phyloP scores from a whole-genome alignment of 345 rosid species.

The Brassica juncea region DNA sequence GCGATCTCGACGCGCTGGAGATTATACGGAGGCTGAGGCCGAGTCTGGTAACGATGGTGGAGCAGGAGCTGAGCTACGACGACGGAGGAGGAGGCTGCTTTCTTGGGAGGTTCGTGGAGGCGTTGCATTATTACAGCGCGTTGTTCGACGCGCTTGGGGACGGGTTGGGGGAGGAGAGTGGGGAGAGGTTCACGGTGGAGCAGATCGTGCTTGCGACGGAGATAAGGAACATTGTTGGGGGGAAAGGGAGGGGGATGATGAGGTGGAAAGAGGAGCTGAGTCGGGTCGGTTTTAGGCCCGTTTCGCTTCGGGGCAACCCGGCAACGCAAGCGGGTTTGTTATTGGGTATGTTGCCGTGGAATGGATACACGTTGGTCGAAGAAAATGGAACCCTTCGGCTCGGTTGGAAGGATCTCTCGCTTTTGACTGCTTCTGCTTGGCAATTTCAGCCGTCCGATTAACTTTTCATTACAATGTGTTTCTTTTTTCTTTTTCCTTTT shows the following conservation, averaged over 20 bases:
- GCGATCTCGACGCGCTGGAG: slow-evolving; percentile 61
- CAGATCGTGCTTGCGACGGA: slow-evolving; percentile 81
- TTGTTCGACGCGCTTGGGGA: slow-evolving; percentile 93
- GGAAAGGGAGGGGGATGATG: slow-evolving; percentile 58
- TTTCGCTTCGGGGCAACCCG: slow-evolving; percentile 86
- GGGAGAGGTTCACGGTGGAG: slow-evolving; percentile 90
- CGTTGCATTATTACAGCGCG: slow-evolving; percentile 94
- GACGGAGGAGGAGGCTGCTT: slow-evolving; percentile 52
- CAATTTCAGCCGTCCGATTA: slow-evolving; percentile 56
- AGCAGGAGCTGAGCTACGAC: slow-evolving; percentile 78
- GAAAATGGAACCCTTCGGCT: slow-evolving; percentile 75
- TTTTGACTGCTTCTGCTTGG: slow-evolving; percentile 96
- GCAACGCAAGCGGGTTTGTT: slow-evolving; percentile 82
- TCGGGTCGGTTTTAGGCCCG: slow-evolving; percentile 69
- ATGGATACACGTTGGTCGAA: slow-evolving; percentile 84
- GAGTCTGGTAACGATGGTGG: slow-evolving; percentile 75
- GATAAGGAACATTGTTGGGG: slow-evolving; percentile 84
- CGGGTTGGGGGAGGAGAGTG: slow-evolving; percentile 59
- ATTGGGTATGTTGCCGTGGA: slow-evolving; percentile 93
- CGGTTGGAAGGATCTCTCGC: slow-evolving; percentile 94
- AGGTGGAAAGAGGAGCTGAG: slow-evolving; percentile 57
- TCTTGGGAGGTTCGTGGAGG: slow-evolving; percentile 84
- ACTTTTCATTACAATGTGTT: not conserved
- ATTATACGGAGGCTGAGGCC: slow-evolving; percentile 62
- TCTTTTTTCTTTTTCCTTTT: not conserved